Conservation (phyloP, 2,329 filamentous ascomycete genomes). For the Penicillium vulpinum region DNA sequence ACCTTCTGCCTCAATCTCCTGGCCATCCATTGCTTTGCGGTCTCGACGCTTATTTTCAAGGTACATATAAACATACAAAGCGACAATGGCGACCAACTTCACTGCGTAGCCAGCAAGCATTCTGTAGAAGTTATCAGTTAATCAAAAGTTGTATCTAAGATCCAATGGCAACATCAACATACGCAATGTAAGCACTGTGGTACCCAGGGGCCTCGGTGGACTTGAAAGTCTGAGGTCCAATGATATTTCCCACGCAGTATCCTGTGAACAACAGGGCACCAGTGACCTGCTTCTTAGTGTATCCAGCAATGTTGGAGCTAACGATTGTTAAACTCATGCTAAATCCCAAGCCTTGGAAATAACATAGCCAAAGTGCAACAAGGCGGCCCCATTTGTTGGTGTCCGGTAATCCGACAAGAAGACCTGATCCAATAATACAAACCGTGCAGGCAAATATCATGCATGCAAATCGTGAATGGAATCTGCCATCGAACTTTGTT, state of each 20-base stretch:
- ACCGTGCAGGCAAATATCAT: slow-evolving; percentile 59
- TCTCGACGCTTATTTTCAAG: slow-evolving; percentile 56
- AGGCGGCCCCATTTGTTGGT: slow-evolving; percentile 58
- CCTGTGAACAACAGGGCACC: slow-evolving; percentile 53
- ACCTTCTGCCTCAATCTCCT: slow-evolving; percentile 51
- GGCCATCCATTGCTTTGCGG: slow-evolving; percentile 41
- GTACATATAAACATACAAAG: slow-evolving; percentile 59
- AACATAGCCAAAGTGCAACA: slow-evolving; percentile 59
- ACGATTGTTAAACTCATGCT: slow-evolving; percentile 57
- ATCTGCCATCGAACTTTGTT: slow-evolving; percentile 47
- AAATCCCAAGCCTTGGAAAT: slow-evolving; percentile 56
- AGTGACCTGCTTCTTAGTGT: slow-evolving; percentile 57
- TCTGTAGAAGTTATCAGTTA: slow-evolving; percentile 29
- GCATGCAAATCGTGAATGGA: slow-evolving; percentile 54
- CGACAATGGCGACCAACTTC: slow-evolving; percentile 52
- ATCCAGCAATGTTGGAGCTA: slow-evolving; percentile 55
- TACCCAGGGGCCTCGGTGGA: slow-evolving; percentile 52
- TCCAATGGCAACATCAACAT: background rate
- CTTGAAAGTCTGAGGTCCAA: slow-evolving; percentile 57
- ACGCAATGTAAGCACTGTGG: slow-evolving; percentile 38
- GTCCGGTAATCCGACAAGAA: slow-evolving; percentile 54
- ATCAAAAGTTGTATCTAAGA: background rate
- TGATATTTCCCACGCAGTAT: slow-evolving; percentile 58
- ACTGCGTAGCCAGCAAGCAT: slow-evolving; percentile 59
- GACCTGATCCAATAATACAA: slow-evolving; percentile 54